A percentile compares a stretch with the other conserved stretches of the same genome.
phyloP scores from a whole-genome alignment of 192 early-diverging fungal species.

The Linnemannia hyalina region DNA sequence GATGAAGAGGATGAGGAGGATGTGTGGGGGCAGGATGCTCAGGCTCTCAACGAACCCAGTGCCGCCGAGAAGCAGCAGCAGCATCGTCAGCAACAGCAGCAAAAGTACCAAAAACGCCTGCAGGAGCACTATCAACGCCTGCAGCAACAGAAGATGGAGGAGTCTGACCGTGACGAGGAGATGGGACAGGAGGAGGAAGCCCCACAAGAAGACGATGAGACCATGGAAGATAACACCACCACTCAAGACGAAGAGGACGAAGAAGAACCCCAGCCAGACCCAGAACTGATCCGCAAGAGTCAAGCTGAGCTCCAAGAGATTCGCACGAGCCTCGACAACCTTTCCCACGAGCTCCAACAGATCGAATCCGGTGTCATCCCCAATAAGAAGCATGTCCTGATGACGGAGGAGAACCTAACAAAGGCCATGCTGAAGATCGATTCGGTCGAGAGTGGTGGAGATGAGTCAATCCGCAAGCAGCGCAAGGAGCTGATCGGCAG shows the following conservation, averaged over 20 bases:
- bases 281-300: conserved; percentile 18
- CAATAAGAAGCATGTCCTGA: conserved; percentile 28
- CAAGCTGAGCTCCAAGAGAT: conserved; percentile 29
- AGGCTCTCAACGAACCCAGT: background rate
- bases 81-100: background rate
- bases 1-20: background rate
- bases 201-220: conserved; percentile 11
- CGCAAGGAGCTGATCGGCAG: conserved; percentile 34
- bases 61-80: background rate
- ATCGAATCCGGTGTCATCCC: conserved; percentile 20
- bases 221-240: background rate
- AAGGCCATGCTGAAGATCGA: conserved; percentile 52
- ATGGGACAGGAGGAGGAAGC: background rate
- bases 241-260: background rate
- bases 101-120: background rate
- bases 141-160: background rate
- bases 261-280: conserved; percentile 5
- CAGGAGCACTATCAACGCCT: background rate
- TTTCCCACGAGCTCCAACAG: conserved; percentile 21
- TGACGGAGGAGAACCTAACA: conserved; percentile 52
- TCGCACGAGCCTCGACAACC: background rate
- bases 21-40: background rate
- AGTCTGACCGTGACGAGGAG: conserved; percentile 8
- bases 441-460: conserved; percentile 42
- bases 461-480: conserved; percentile 29